These are phyloP conservation scores for Straminergon stramineum DNA, from an alignment of 225 moss, liverwort and hornwort genomes.

Conservation along the genomic window DNA sequence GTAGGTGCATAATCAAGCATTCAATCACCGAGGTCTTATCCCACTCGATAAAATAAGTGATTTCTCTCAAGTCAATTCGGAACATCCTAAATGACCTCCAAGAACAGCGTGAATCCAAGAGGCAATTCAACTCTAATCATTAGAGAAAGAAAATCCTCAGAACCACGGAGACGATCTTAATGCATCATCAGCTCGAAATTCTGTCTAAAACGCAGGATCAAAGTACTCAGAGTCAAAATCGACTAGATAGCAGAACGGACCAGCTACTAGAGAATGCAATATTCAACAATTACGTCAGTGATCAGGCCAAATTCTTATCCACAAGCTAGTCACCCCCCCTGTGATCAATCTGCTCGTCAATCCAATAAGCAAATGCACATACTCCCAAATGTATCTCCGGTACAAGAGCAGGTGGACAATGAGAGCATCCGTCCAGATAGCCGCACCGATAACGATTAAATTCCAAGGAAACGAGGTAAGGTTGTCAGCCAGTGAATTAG, in stretches of 20 bases:
- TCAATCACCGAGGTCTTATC: background rate
- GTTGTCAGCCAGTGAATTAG: background rate
- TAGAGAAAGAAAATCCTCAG: background rate
- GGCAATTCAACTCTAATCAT: background rate
- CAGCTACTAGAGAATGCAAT: background rate
- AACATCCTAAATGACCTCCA: background rate
- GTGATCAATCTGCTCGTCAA: background rate
- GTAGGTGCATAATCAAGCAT: background rate
- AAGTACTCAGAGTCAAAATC: background rate
- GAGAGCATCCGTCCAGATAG: background rate
- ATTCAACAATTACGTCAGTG: background rate
- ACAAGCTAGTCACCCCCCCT: background rate
- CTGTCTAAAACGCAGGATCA: background rate
- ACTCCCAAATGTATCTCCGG: background rate
- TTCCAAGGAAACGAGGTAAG: background rate
- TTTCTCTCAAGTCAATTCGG: background rate
- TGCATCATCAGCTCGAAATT: background rate
- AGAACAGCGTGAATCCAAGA: background rate
- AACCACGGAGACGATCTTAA: background rate
- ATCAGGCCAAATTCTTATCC: conserved; percentile 1
- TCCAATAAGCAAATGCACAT: background rate
- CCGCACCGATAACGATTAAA: background rate
- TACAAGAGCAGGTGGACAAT: background rate
- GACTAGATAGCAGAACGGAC: background rate
- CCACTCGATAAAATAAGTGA: background rate